Percentiles rank a stretch among this genome's conserved stretches.
Conservation (phyloP, 2,329 filamentous ascomycete genomes). For the Cyclaneusma minus region DNA sequence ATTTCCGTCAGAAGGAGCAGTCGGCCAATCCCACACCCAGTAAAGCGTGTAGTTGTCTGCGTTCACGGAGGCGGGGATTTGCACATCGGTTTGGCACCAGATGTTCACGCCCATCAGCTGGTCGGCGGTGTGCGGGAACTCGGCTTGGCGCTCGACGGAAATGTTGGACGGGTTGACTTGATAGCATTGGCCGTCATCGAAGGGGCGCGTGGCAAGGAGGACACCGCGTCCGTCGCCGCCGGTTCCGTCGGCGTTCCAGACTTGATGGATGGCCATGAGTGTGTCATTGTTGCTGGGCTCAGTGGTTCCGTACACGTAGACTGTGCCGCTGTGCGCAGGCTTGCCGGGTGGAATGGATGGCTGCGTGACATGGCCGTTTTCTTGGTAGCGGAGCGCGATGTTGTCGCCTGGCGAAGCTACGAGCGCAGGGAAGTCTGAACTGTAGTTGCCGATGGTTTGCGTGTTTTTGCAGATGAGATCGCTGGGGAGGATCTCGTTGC, state of each 20-base stretch:
- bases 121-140: conserved; percentile 35
- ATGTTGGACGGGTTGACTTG: conserved; percentile 52
- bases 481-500: conserved; percentile 29
- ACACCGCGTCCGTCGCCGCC: conserved; percentile 67
- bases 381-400: conserved; percentile 49
- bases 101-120: conserved; percentile 41
- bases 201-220: conserved; percentile 65
- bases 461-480: conserved; percentile 47
- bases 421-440: conserved; percentile 20
- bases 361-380: conserved; percentile 48
- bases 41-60: conserved; percentile 66
- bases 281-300: conserved; percentile 35
- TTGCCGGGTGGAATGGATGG: conserved; percentile 40
- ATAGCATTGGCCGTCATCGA: conserved; percentile 83
- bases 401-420: conserved; percentile 41
- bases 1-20: conserved; percentile 23
- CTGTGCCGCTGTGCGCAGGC: conserved; percentile 49
- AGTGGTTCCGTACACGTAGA: conserved; percentile 60
- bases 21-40: conserved; percentile 95
- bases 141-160: conserved; percentile 38
- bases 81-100: conserved; percentile 69
- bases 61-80: conserved; percentile 50
- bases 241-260: conserved; percentile 66
- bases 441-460: conserved; percentile 45
- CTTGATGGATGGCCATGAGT: conserved; percentile 45